Percentiles rank a stretch among this genome's conserved stretches.
These are phyloP conservation scores for Penicillium sp. DNA, from an alignment of 2,329 filamentous ascomycete species.

Conservation along the genomic window DNA sequence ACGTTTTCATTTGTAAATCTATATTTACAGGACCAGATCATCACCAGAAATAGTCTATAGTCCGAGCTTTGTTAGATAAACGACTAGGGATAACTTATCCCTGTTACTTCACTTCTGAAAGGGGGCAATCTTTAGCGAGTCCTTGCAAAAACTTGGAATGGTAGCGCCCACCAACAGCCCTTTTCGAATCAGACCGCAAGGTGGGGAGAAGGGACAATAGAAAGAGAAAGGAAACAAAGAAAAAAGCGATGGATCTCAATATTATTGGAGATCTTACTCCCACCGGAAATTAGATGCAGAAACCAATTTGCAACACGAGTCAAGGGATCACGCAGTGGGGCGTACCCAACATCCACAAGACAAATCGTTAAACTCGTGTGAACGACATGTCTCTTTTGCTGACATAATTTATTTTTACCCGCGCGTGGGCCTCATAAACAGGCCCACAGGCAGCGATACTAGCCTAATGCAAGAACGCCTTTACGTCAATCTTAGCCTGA, in stretches of 20 bases:
- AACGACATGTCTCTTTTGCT: not conserved
- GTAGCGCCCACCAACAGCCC: not conserved
- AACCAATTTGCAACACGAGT: not conserved
- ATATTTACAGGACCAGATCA: not conserved
- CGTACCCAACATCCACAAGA: not conserved
- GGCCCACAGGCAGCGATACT: not conserved
- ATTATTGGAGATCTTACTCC: not conserved
- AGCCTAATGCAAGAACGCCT: not conserved
- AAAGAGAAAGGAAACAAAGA: not conserved
- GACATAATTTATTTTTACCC: not conserved
- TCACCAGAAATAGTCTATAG: not conserved
- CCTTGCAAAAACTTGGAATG: constrained; percentile 2
- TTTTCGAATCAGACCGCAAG: not conserved
- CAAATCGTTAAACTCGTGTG: not conserved
- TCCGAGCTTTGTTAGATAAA: not conserved
- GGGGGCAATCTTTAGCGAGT: not conserved
- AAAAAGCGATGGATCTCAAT: not conserved
- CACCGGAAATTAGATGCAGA: not conserved
- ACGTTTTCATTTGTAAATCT: not conserved
- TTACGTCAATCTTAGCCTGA: not conserved
- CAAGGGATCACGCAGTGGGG: not conserved
- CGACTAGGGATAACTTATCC: not conserved
- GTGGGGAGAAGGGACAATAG: not conserved
- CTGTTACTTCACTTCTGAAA: not conserved
- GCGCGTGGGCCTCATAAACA: not conserved